Conservation (phyloP, 352 stramenopile species). For the Pilasporangium apinafurcum region DNA sequence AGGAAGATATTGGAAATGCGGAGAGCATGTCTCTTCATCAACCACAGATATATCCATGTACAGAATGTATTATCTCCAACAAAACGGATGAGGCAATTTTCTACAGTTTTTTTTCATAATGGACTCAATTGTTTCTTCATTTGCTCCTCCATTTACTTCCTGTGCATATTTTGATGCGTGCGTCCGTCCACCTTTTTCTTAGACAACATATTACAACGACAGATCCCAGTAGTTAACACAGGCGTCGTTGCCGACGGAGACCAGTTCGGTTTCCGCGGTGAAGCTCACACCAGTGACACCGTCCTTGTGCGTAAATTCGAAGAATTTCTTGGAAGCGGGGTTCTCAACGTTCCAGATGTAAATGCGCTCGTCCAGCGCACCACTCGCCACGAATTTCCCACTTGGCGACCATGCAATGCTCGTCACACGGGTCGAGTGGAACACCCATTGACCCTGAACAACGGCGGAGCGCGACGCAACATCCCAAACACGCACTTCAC, state of each 20-base stretch:
- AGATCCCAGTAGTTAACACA: slow-evolving; percentile 78
- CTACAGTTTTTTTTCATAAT: too few relatives aligned
- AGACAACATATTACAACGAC: too few relatives aligned
- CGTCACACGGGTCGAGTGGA: slow-evolving; percentile 93
- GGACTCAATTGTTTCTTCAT: too few relatives aligned
- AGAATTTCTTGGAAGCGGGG: slow-evolving; percentile 52
- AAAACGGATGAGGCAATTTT: too few relatives aligned
- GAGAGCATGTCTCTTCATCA: too few relatives aligned
- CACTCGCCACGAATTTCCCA: slow-evolving; percentile 88
- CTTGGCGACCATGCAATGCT: slow-evolving; percentile 91
- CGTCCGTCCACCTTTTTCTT: too few relatives aligned
- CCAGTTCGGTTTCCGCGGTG: slow-evolving; percentile 57
- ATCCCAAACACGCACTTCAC: slow-evolving; percentile 89
- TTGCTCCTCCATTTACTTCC: too few relatives aligned
- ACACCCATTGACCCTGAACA: slow-evolving; percentile 93
- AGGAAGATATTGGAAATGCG: too few relatives aligned
- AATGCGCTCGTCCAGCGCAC: slow-evolving; percentile 93
- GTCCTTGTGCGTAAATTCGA: slow-evolving; percentile 82
- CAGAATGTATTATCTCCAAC: too few relatives aligned
- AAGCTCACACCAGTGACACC: slow-evolving; percentile 73
- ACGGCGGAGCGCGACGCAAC: slow-evolving; percentile 73
- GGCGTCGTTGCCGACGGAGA: slow-evolving; percentile 79
- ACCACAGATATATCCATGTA: too few relatives aligned
- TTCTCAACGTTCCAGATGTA: slow-evolving; percentile 94
- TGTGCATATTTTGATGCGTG: too few relatives aligned